Evolutionary conservation across 2,329 filamentous ascomycete species (phyloP).

Genomic region (Ceratocystis huliohia): DNA sequence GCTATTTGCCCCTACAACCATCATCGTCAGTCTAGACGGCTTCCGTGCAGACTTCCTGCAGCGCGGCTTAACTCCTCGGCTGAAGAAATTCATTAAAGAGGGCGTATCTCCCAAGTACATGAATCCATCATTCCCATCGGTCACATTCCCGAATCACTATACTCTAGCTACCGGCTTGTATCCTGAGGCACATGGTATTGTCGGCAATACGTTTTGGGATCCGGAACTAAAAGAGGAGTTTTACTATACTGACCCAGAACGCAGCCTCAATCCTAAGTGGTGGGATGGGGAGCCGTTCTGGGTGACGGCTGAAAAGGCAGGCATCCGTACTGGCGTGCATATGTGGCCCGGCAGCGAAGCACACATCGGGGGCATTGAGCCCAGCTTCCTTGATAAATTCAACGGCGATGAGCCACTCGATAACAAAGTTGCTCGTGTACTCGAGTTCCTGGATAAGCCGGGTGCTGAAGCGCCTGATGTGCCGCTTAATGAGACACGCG

Average conservation of each 20-base stretch:
- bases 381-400: constrained; percentile 71
- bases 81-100: constrained; percentile 64
- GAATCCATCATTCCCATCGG: constrained; percentile 85
- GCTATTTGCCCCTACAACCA: constrained; percentile 78
- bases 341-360: constrained; percentile 99
- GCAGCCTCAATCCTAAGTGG: constrained; percentile 77
- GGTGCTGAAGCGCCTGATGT: constrained; percentile 48
- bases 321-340: constrained; percentile 69
- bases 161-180: constrained; percentile 85
- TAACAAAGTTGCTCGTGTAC: constrained; percentile 64
- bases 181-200: constrained; percentile 82
- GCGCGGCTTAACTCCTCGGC: constrained; percentile 66
- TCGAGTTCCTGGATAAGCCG: constrained; percentile 75
- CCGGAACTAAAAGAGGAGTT: constrained; percentile 65
- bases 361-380: constrained; percentile 60
- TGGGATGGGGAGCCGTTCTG: constrained; percentile 92
- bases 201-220: constrained; percentile 94
- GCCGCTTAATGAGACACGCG: constrained; percentile 43
- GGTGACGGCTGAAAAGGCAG: constrained; percentile 78
- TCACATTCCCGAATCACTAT: constrained; percentile 95
- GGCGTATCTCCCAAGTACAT: constrained; percentile 88
- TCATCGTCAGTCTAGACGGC: constrained; percentile 86
- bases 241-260: constrained; percentile 65
- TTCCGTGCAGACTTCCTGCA: constrained; percentile 90
- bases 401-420: constrained; percentile 63